Evolutionary conservation across 805 yeast species (phyloP).

Genomic region (Candida quercuum): DNA sequence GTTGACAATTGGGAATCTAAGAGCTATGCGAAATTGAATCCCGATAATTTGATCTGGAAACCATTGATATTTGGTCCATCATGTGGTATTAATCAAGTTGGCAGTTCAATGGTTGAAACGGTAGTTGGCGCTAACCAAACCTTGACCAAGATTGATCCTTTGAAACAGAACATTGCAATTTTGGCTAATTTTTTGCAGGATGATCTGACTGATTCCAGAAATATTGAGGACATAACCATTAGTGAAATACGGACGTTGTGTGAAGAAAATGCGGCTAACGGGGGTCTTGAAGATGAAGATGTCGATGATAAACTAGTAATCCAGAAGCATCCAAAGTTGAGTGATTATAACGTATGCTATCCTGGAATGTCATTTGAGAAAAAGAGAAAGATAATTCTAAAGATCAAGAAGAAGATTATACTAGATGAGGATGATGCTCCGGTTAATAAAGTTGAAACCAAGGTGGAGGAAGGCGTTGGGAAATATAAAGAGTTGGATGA

Average conservation of each 20-base stretch:
- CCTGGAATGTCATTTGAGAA: conserved; percentile 31
- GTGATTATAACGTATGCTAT: conserved; percentile 26
- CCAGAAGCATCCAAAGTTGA: conserved; percentile 8
- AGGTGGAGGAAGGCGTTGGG: neutral
- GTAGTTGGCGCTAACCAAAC: conserved; percentile 9
- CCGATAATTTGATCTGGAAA: conserved; percentile 64
- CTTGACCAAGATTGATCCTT: conserved; percentile 24
- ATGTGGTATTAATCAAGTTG: conserved; percentile 64
- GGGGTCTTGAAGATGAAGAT: conserved; percentile 20
- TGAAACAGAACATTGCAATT: conserved; percentile 44
- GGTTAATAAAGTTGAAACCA: conserved; percentile 4
- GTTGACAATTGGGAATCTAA: conserved; percentile 50
- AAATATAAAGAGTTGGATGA: neutral
- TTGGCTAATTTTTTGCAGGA: conserved; percentile 59
- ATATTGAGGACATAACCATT: conserved; percentile 50
- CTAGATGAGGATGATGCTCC: conserved; percentile 23
- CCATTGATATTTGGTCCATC: conserved; percentile 82
- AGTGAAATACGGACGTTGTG: conserved; percentile 35
- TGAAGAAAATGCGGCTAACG: conserved; percentile 13
- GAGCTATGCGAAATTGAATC: conserved; percentile 45
- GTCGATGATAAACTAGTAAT: conserved; percentile 9
- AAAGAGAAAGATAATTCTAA: conserved; percentile 8
- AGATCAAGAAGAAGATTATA: conserved; percentile 19
- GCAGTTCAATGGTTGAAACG: conserved; percentile 26
- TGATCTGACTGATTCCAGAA: conserved; percentile 59